Conservation (phyloP, 2,329 filamentous ascomycete species). For the Colletotrichum musicola region DNA sequence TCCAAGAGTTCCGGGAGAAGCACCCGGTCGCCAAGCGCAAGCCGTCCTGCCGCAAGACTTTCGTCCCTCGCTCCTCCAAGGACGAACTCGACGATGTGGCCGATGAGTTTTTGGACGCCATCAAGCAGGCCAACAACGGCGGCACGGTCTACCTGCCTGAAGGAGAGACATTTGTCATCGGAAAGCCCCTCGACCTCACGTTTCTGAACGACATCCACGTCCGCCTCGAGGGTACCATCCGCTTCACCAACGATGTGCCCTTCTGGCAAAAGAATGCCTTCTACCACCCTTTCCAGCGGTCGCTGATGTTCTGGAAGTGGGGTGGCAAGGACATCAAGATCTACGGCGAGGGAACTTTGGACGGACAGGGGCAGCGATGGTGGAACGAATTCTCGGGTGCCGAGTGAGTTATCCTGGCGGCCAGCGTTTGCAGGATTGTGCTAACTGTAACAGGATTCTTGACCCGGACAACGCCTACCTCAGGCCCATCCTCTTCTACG, state of each 20-base stretch:
- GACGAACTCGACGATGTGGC: conserved; percentile 69
- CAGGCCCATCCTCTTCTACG: conserved; percentile 71
- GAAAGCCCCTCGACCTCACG: conserved; percentile 69
- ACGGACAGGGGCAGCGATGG: conserved; percentile 65
- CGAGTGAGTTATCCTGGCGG: conserved; percentile 43
- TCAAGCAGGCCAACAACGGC: conserved; percentile 69
- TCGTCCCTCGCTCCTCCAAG: conserved; percentile 65
- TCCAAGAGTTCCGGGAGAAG: conserved; percentile 53
- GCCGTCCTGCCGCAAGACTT: conserved; percentile 44
- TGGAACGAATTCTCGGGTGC: conserved; percentile 56
- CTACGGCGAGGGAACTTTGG: conserved; percentile 67
- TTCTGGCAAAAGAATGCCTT: conserved; percentile 59
- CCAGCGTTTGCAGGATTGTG: too few species aligned
- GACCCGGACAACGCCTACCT: conserved; percentile 67
- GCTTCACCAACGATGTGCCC: conserved; percentile 57
- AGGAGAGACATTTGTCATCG: conserved; percentile 68
- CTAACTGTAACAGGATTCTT: conserved; percentile 50
- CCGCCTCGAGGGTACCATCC: conserved; percentile 68
- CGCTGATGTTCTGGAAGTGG: conserved; percentile 74
- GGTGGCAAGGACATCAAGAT: conserved; percentile 72
- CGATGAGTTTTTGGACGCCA: conserved; percentile 64
- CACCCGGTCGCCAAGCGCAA: conserved; percentile 50
- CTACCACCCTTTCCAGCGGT: conserved; percentile 59
- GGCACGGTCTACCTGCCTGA: conserved; percentile 68
- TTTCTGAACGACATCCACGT: conserved; percentile 70